Conservation (phyloP, 2,329 filamentous ascomycete genomes). For the Acarospora socialis region DNA sequence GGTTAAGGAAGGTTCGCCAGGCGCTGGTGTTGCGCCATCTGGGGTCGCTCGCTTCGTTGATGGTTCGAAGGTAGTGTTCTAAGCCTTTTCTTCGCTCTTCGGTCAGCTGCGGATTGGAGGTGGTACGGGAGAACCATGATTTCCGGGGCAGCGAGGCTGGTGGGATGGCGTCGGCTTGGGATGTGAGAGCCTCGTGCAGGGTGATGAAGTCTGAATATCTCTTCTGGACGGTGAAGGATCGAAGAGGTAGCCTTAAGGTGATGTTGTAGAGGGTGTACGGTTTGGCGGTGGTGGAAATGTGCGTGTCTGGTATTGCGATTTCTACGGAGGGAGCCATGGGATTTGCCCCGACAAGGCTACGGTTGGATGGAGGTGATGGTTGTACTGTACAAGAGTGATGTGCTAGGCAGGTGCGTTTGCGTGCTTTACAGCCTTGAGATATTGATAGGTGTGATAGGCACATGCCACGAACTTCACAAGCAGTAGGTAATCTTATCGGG, state of each 20-base stretch:
- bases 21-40: conserved; percentile 43
- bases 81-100: conserved; percentile 43
- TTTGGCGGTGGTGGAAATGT: conserved; percentile 33
- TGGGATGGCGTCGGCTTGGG: conserved; percentile 36
- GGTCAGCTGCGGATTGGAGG: conserved; percentile 40
- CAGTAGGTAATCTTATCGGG: too few relatives aligned
- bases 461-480: too few relatives aligned
- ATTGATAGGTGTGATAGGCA: too few relatives aligned
- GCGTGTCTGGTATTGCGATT: conserved; percentile 36
- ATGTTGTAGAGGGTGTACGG: conserved; percentile 49
- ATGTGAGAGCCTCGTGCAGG: conserved; percentile 38
- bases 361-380: too few relatives aligned
- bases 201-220: conserved; percentile 50
- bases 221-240: conserved; percentile 44
- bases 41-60: conserved; percentile 40
- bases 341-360: too few relatives aligned
- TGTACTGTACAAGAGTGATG: too few relatives aligned
- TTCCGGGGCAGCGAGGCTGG: conserved; percentile 43
- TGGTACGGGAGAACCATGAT: conserved; percentile 45
- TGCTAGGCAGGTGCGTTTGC: too few relatives aligned
- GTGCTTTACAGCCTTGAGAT: too few relatives aligned
- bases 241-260: conserved; percentile 44
- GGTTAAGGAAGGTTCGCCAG: conserved; percentile 45
- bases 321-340: conserved; percentile 31
- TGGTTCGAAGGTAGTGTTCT: conserved; percentile 43